phyloP scores from a whole-genome alignment of 2,329 filamentous ascomycete genomes.

The Aspergillus terreus region DNA sequence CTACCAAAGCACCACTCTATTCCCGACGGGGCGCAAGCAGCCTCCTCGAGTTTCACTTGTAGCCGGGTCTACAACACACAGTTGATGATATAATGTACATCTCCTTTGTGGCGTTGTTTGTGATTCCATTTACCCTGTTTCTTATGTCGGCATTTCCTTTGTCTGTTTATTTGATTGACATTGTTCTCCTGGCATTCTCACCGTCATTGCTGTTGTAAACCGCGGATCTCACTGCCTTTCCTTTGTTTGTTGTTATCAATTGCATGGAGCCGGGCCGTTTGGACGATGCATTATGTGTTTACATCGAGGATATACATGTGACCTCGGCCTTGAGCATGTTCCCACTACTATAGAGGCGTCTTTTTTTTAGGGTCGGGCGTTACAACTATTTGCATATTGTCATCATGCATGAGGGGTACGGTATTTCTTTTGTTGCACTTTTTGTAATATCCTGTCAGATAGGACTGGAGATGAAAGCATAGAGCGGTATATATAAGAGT shows the following conservation, averaged over 20 bases:
- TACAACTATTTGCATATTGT: not conserved
- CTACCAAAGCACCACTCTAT: not conserved
- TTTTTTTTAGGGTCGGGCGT: slow-evolving; percentile 1
- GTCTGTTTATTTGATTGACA: not conserved
- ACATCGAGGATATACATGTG: slow-evolving; percentile 6
- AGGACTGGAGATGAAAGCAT: not conserved
- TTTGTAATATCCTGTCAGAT: not conserved
- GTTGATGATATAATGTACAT: slow-evolving; percentile 19
- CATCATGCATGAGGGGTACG: not conserved
- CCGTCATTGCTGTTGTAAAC: not conserved
- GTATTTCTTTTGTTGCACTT: not conserved
- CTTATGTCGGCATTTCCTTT: slow-evolving; percentile 5
- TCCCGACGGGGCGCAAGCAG: not conserved
- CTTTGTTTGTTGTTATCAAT: not conserved
- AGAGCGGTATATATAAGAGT: not conserved
- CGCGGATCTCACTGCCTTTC: not conserved
- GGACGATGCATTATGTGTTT: slow-evolving; percentile 12
- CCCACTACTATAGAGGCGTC: slow-evolving; percentile 17
- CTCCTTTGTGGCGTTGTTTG: slow-evolving; percentile 14
- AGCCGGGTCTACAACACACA: slow-evolving; percentile 17
- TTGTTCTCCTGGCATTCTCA: not conserved
- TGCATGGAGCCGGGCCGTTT: slow-evolving; percentile 5
- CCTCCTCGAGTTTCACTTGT: slow-evolving; percentile 11
- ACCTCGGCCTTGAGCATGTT: slow-evolving; percentile 3
- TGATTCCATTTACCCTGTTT: slow-evolving; percentile 1